A percentile compares a stretch with the other conserved stretches of the same genome.
These are phyloP conservation scores for Fusarium lyarnte DNA, from an alignment of 2,329 filamentous ascomycete genomes.

Conservation along the genomic window DNA sequence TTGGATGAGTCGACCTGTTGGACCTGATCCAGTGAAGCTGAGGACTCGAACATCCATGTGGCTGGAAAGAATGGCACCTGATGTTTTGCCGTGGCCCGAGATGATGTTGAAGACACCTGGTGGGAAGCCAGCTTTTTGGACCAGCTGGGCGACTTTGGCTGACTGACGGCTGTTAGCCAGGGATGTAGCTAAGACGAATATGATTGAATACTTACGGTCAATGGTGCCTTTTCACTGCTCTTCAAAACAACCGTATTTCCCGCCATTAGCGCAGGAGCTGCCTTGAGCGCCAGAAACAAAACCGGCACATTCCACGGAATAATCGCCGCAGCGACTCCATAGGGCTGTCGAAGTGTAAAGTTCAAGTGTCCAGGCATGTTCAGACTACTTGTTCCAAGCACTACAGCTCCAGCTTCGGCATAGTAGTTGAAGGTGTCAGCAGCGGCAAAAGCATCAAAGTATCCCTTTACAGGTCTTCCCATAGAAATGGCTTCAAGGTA, in stretches of 20 bases:
- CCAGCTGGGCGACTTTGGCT: slow-evolving; percentile 57
- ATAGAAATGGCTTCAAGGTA: slow-evolving; percentile 17
- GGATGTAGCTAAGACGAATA: not conserved
- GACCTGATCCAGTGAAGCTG: slow-evolving; percentile 79
- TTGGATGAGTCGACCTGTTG: slow-evolving; percentile 75
- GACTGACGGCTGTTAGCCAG: not conserved
- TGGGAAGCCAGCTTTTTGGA: slow-evolving; percentile 78
- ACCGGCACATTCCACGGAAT: slow-evolving; percentile 67
- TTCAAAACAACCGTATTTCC: slow-evolving; percentile 19
- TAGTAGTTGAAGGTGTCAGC: slow-evolving; percentile 52
- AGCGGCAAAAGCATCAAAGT: slow-evolving; percentile 51
- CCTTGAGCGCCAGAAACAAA: slow-evolving; percentile 56
- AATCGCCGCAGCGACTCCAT: slow-evolving; percentile 62
- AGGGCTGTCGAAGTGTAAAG: slow-evolving; percentile 59
- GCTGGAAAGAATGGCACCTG: slow-evolving; percentile 71
- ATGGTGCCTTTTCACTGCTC: slow-evolving; percentile 23
- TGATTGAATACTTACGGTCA: not conserved
- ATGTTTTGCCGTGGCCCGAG: slow-evolving; percentile 73
- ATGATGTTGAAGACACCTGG: slow-evolving; percentile 79
- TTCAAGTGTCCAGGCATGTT: slow-evolving; percentile 58
- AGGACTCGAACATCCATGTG: slow-evolving; percentile 77
- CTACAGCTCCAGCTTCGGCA: slow-evolving; percentile 50
- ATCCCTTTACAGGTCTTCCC: slow-evolving; percentile 5
- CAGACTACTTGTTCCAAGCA: slow-evolving; percentile 55
- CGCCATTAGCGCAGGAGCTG: slow-evolving; percentile 14